A percentile compares a stretch with the other conserved stretches of the same genome.
Evolutionary conservation across 257 asterid genomes (phyloP).

Genomic region (Nicotiana benthamiana): DNA sequence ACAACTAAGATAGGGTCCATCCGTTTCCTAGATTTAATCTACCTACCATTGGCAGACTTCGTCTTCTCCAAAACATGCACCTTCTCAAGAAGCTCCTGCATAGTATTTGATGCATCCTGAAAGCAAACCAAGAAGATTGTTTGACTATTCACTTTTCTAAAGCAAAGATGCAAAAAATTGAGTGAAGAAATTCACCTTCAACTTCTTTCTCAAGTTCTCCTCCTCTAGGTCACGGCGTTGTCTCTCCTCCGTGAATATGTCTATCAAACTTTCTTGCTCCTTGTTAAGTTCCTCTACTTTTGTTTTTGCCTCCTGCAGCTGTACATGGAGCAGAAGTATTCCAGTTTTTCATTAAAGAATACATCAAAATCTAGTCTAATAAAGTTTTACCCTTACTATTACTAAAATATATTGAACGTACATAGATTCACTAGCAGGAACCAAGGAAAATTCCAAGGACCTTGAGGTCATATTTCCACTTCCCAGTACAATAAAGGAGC

Average conservation of each 20-base stretch:
- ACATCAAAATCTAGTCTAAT: neutral
- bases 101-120: constrained; percentile 65
- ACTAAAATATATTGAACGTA: neutral
- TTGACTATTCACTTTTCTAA: neutral
- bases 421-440: constrained; percentile 1
- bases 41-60: constrained; percentile 12
- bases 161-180: neutral
- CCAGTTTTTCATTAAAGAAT: neutral
- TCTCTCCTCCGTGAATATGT: constrained; percentile 84
- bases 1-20: neutral
- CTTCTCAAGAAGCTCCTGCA: constrained; percentile 52
- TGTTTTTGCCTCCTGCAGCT: constrained; percentile 46
- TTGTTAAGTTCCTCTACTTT: constrained; percentile 45
- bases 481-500: neutral
- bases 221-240: constrained; percentile 69
- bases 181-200: constrained; percentile 41
- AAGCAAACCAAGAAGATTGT: neutral
- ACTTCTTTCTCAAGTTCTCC: constrained; percentile 54
- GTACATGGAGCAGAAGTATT: constrained; percentile 12
- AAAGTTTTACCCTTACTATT: neutral
- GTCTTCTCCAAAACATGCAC: constrained; percentile 28
- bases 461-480: neutral
- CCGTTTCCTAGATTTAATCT: neutral
- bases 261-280: constrained; percentile 73
- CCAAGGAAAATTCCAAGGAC: neutral